phyloP scores from a whole-genome alignment of 805 yeast species.

The Komagataella mondaviorum region DNA sequence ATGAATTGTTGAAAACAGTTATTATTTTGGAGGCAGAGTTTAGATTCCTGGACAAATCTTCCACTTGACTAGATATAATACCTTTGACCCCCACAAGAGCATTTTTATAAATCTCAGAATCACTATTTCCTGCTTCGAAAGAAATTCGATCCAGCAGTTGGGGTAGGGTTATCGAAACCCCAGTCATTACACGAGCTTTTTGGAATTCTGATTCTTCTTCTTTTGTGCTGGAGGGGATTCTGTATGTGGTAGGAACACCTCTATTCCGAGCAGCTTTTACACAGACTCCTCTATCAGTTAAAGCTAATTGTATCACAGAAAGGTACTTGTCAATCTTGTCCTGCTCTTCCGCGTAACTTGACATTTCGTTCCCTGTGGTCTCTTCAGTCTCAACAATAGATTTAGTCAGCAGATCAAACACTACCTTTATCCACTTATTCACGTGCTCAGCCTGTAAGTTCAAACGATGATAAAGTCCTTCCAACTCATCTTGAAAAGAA shows the following conservation, averaged over 20 bases:
- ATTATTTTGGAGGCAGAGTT: slow-evolving; percentile 27
- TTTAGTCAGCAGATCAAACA: slow-evolving; percentile 29
- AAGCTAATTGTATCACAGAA: slow-evolving; percentile 33
- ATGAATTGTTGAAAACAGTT: slow-evolving; percentile 45
- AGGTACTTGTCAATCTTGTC: slow-evolving; percentile 51
- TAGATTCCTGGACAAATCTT: slow-evolving; percentile 28
- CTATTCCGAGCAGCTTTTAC: slow-evolving; percentile 16
- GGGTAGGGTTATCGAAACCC: not conserved
- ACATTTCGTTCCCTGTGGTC: slow-evolving; percentile 65
- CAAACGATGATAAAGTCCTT: not conserved
- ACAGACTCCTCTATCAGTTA: slow-evolving; percentile 28
- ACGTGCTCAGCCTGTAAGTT: slow-evolving; percentile 37
- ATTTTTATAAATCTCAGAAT: not conserved
- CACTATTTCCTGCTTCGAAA: not conserved
- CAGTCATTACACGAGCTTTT: not conserved
- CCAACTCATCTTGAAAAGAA: not conserved
- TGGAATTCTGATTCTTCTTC: not conserved
- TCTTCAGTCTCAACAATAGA: slow-evolving; percentile 18
- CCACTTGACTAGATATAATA: slow-evolving; percentile 19
- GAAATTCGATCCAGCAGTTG: not conserved
- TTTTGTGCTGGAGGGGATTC: slow-evolving; percentile 8
- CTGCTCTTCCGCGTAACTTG: slow-evolving; percentile 59
- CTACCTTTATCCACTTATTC: slow-evolving; percentile 38
- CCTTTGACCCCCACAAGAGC: not conserved
- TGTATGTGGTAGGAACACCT: slow-evolving; percentile 1